Percentiles rank a stretch among this genome's conserved stretches.
Conservation (phyloP, 371 early-diverging fungal species). For the Mortierella sp. region DNA sequence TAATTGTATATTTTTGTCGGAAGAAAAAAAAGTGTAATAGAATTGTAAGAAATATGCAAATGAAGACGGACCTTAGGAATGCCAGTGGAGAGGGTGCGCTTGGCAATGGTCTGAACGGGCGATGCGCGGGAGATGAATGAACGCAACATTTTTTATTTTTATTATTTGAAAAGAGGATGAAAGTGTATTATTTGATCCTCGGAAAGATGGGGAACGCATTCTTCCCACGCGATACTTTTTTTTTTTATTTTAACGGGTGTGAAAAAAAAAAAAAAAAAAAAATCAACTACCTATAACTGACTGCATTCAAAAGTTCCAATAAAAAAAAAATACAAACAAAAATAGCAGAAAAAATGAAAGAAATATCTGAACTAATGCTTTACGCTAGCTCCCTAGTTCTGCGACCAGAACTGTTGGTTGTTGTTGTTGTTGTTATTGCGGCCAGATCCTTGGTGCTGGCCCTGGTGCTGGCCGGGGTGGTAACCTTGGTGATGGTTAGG, state of each 20-base stretch:
- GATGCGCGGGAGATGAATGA: slow-evolving; percentile 36
- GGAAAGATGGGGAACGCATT: background rate
- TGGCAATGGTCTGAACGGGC: slow-evolving; percentile 21
- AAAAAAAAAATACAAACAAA: background rate
- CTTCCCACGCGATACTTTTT: slow-evolving; percentile 2
- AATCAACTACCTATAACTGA: background rate
- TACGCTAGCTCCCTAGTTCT: slow-evolving; percentile 23
- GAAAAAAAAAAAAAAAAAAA: background rate
- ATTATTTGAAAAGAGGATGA: background rate
- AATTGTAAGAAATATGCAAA: no score
- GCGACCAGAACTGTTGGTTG: slow-evolving; percentile 51
- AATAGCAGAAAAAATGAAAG: background rate
- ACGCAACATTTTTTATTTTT: background rate
- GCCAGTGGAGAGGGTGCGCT: slow-evolving; percentile 39
- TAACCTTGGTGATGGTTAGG: slow-evolving; percentile 48
- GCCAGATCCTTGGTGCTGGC: slow-evolving; percentile 46
- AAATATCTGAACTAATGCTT: background rate
- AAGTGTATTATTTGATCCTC: no score
- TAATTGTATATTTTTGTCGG: no score
- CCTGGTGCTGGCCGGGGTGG: slow-evolving; percentile 47
- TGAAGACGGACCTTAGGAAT: slow-evolving; percentile 38
- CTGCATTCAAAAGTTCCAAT: background rate
- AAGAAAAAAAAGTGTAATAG: no score
- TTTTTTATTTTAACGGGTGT: background rate
- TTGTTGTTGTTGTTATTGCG: slow-evolving; percentile 31